Conservation (phyloP, 257 asterid genomes). For the Solanum okadae region DNA sequence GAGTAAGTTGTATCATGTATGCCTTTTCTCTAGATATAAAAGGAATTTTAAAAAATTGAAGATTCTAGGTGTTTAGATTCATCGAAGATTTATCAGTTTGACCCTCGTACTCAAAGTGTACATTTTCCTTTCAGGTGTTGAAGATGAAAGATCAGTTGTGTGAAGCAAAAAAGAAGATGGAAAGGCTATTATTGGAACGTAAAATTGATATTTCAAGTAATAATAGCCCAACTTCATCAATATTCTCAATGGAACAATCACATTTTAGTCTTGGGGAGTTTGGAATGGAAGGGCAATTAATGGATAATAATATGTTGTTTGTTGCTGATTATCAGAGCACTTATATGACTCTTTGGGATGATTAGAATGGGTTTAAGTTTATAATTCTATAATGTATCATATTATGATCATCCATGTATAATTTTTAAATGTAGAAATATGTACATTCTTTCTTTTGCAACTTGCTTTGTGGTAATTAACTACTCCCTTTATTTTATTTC, state of each 20-base stretch:
- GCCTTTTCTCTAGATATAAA: neutral
- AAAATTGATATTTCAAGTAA: slow-evolving; percentile 34
- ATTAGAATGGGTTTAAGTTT: slow-evolving; percentile 8
- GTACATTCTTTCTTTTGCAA: slow-evolving; percentile 4
- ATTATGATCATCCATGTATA: neutral
- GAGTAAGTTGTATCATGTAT: neutral
- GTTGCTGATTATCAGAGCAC: slow-evolving; percentile 4
- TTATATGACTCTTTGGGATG: slow-evolving; percentile 5
- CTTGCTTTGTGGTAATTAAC: slow-evolving; percentile 9
- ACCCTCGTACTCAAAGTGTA: neutral
- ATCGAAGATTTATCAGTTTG: neutral
- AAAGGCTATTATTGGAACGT: slow-evolving; percentile 17
- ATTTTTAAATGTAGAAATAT: neutral
- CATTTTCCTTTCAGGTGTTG: slow-evolving; percentile 11
- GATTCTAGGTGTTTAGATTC: neutral
- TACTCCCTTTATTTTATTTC: neutral
- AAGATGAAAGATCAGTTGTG: slow-evolving; percentile 44
- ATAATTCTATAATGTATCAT: neutral
- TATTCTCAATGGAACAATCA: slow-evolving; percentile 18
- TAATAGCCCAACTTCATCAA: slow-evolving; percentile 37
- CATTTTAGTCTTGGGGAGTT: slow-evolving; percentile 29
- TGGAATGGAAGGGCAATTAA: slow-evolving; percentile 29
- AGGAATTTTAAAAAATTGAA: too few relatives aligned
- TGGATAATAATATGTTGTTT: slow-evolving; percentile 25
- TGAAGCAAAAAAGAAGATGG: slow-evolving; percentile 40